phyloP scores from a whole-genome alignment of 768 basidiomycete species.

The Lentinula raphanica region DNA sequence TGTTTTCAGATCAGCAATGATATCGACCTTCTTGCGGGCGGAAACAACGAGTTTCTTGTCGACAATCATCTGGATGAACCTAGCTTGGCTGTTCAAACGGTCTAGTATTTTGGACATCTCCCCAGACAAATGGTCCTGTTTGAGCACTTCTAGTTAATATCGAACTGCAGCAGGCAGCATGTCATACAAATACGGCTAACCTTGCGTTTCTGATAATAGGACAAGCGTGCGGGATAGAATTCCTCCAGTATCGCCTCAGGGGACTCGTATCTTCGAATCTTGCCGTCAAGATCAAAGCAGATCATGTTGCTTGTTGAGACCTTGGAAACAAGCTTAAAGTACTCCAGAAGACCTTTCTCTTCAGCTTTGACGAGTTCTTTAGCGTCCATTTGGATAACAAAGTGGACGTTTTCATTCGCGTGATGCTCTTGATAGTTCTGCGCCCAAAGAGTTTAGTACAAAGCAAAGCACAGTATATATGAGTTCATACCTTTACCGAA shows the following conservation, averaged over 20 bases:
- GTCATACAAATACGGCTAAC: too few relatives aligned
- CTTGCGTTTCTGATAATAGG: conserved; percentile 95
- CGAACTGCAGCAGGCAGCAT: too few relatives aligned
- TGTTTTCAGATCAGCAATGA: conserved; percentile 77
- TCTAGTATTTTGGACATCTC: conserved; percentile 80
- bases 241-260: conserved; percentile 92
- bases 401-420: conserved; percentile 88
- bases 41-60: conserved; percentile 75
- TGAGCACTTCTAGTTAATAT: not conserved
- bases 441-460: not conserved
- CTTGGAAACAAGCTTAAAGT: conserved; percentile 84
- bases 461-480: conserved; percentile 4
- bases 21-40: conserved; percentile 83
- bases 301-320: conserved; percentile 96
- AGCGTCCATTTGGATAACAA: conserved; percentile 73
- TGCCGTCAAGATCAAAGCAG: conserved; percentile 92
- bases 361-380: conserved; percentile 85
- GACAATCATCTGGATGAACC: conserved; percentile 96
- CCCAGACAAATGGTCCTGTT: conserved; percentile 76
- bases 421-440: conserved; percentile 98
- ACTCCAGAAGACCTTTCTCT: conserved; percentile 82
- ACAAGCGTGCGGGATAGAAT: conserved; percentile 84
- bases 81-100: conserved; percentile 87
- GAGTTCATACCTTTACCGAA: conserved; percentile 64
- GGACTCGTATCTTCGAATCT: conserved; percentile 88